A percentile compares a stretch with the other conserved stretches of the same genome.
These are phyloP conservation scores for Leishmania amazonensis DNA, from an alignment of 208 protist species.

Conservation along the genomic window DNA sequence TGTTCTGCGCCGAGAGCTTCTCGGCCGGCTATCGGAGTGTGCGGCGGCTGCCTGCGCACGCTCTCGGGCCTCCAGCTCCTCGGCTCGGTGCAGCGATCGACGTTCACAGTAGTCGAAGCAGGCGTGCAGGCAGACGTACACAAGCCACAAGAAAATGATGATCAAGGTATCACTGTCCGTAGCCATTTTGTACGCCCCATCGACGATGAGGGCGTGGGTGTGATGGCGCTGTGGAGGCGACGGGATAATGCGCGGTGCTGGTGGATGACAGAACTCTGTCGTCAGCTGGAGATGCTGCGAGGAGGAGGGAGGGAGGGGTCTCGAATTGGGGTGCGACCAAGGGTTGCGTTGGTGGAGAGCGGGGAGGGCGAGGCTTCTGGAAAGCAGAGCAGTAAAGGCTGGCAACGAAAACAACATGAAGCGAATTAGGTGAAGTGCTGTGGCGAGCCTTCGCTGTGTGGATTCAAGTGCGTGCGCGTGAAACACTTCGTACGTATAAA, in stretches of 20 bases:
- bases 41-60: not conserved
- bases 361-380: not conserved
- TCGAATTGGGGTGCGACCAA: not conserved
- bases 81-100: not conserved
- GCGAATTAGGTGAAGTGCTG: too few relatives aligned
- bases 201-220: not conserved
- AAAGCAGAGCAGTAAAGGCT: not conserved
- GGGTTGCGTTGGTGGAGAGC: too few relatives aligned
- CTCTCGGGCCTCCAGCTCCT: not conserved
- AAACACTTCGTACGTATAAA: not conserved
- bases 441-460: not conserved
- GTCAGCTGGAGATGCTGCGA: not conserved
- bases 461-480: not conserved
- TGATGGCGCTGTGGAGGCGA: not conserved
- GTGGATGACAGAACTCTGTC: not conserved
- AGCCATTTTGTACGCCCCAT: not conserved
- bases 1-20: not conserved
- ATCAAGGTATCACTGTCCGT: not conserved
- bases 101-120: conserved; percentile 15
- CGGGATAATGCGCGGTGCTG: not conserved
- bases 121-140: conserved; percentile 10
- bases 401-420: not conserved
- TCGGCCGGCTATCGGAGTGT: not conserved
- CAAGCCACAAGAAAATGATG: conserved; percentile 13
- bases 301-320: not conserved